Evolutionary conservation across 805 yeast species (phyloP), one percentile per base, ranked within the genome.

Genomic region (Suhomyces vadensis): DNA sequence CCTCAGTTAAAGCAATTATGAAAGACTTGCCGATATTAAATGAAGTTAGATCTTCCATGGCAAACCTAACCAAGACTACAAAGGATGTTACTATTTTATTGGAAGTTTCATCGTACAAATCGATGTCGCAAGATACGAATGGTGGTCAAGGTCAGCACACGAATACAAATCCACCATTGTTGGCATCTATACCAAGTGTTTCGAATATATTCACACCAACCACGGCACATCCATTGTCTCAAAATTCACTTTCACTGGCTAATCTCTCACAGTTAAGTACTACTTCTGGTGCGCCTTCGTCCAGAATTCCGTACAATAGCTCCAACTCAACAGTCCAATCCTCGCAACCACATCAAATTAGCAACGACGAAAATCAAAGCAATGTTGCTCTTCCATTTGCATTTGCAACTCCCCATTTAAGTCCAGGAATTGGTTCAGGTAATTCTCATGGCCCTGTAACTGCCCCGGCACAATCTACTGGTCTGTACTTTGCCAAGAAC

Each of bases 21-120:
- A 77, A 79, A 42, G 97, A 87, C 50, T 72, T 89, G 44, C 91
- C 95, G 0, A 77, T 83, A 11, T 72, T 92, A 41, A 83, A 85
- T 53, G 96, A 87, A 44, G 84, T 85, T 5, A 71, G 96, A 45
- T 83, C 91, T 5, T 80, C 87, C 5, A 77, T 91, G 65, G 87
- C 96, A 0, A 79, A 82, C 27, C 70, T 92, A 46, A 91, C 97
- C 0, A 82, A 88, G 51, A 86, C 91, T 3, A 88, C 97, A 3
- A 92, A 92, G 57, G 98, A 92, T 57, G 85, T 92, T 11, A 90
- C 97, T 0, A 82, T 88, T n/a, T 73, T 87, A 53, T 67, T 91
- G 35, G 97, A 91, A 59, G 65, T 66, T 3, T 64, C 70, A 1
- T 58, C 69, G 0, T 65, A 66, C 42, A 65, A 63, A 42, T 46